Base-by-base conservation (phyloP, 202 grass and related monocot species). In the Zizania palustris region DNA sequence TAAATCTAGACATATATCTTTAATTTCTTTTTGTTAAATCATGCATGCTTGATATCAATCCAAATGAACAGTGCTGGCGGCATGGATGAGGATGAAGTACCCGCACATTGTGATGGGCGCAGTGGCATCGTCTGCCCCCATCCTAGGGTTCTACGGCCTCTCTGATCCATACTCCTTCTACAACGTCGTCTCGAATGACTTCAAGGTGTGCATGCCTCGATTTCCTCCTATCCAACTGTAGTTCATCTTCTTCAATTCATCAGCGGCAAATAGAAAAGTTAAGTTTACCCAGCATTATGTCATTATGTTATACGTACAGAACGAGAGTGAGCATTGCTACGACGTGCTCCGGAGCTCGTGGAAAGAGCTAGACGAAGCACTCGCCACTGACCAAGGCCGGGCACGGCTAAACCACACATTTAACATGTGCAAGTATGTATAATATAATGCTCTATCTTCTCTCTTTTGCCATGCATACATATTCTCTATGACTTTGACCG, bases 71-170 rank as follows among this genome's bases (percentile, higher is more conserved):
- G 82, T 93, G 91, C 53, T 93, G 4, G 87, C 91, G 5, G 87
- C 85, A 4, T 93, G 91, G 91, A 87, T 87, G 70, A 75, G 91
- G 5, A 63, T 85, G 16, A 93, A 93, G 78, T 93, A 93, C 48
- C 87, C 90, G 3, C 90, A 90, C 41, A 28, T 93, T 0, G 78
- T 83, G 1, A 79, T 93, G 13, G 90, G 84, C 50, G 84, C 90
- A 45, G 65, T 90, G 14, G 87, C 90, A 0, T 93, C 90, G 1
- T 93, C 87, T 4, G 90, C 90, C 5, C 90, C 90, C 3, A 84
- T 93, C 19, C 87, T 79, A n/a, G 36, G 80, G 38, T 87, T 90
- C 66, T 80, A 89, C 62, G 78, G 68, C 60, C 22, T 93, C 64
- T 53, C 22, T 9, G 76, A 86, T 8, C 90, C 90, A 0, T 90